Base-by-base conservation (phyloP, 106 monocot genomes). In the Apostasia shenzhenica region DNA sequence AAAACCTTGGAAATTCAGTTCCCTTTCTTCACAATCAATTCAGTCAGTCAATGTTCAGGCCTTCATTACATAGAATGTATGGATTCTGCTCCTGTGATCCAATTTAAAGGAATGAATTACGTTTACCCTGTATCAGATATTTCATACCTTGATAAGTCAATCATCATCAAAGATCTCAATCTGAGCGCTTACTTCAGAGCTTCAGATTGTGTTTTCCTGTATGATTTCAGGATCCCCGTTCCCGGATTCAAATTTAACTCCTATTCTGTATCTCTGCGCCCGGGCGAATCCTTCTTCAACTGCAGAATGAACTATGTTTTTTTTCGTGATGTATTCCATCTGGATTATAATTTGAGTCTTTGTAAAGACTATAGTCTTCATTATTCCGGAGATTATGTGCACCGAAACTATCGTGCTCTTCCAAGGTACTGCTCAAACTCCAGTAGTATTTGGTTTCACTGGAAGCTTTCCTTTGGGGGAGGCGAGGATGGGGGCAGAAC, bases 151-250 rank as follows among this genome's bases (percentile, higher is more conserved):
- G 54, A 54, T 3, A 68, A 68, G 67, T 41, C 67, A 4, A 41
- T 68, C 40, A 54, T n/a, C 6, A 68, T 68, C 67, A 51, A 68
- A 13, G 67, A 68, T 13, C 67, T 68, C 11, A 68, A 43, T 51
- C 67, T 68, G 39, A 68, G 67, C 54, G 44, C 67, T 13, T 68
- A 68, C 41, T 68, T 68, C 54, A 38, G 67, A 68, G 67, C 45
- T 39, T 68, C 52, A 40, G 46, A 68, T 40, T 68, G 67, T 14
- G 53, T 45, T 42, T 68, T 68, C 37, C 2, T 54, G 2, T 68
- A 68, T 43, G 41, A 52, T 68, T 68, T 68, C 67, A 40, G 11
- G 12, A 41, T 1, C 14, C 67, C 67, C 1, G 4, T 68, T 41
- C 67, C 38, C 11, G 53, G 54, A 14, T 54, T 68, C n/a, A 54